These are phyloP conservation scores for Magnusiomyces ingens DNA, from an alignment of 1,139 yeast genomes.

Conservation along the genomic window DNA sequence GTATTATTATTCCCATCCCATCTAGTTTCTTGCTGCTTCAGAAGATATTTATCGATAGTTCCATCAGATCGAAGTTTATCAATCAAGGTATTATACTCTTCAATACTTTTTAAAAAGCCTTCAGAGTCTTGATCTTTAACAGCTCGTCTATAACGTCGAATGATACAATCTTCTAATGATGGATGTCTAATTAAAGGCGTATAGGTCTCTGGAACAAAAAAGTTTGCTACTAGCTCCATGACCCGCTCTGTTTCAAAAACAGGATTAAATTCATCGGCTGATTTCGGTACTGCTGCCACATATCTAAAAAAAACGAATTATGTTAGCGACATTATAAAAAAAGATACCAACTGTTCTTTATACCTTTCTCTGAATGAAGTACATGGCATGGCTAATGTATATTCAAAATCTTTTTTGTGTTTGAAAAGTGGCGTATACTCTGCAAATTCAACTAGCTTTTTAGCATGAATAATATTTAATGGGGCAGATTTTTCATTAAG, in stretches of 20 bases:
- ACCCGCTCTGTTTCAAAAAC: conserved; percentile 59
- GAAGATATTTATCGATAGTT: conserved; percentile 34
- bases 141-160: conserved; percentile 41
- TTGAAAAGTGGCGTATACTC: conserved; percentile 13
- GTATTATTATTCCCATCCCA: neutral
- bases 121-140: conserved; percentile 36
- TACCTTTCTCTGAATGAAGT: conserved; percentile 9
- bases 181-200: conserved; percentile 39
- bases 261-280: conserved; percentile 55
- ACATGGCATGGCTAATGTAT: conserved; percentile 14
- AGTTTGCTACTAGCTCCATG: conserved; percentile 44
- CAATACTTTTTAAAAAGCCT: conserved; percentile 33
- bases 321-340: neutral
- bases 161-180: conserved; percentile 36
- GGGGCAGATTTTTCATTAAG: neutral
- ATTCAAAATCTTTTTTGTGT: conserved; percentile 9
- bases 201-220: conserved; percentile 42
- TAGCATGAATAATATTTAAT: conserved; percentile 10
- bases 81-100: conserved; percentile 39
- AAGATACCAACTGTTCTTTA: neutral
- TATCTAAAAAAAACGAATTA: neutral
- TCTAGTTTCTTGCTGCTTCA: conserved; percentile 29
- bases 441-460: conserved; percentile 8
- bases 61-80: conserved; percentile 31
- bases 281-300: conserved; percentile 13